Percentiles rank a stretch among this genome's conserved stretches.
These are phyloP conservation scores for Picea glauca DNA, from an alignment of 75 land plant species.

Conservation along the genomic window DNA sequence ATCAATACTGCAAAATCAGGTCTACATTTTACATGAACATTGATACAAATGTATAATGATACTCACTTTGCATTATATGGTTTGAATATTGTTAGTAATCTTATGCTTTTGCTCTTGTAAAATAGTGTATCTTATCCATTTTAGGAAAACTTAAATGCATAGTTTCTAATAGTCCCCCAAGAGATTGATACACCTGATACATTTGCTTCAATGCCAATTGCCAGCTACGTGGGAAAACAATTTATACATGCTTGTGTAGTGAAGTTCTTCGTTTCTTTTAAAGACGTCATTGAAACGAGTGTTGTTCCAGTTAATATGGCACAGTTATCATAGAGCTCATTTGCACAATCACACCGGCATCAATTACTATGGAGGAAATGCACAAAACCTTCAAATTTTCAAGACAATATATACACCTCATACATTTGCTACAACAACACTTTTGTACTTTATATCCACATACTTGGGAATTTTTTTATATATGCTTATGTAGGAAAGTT, in stretches of 20 bases:
- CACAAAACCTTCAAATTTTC: conserved; percentile 93
- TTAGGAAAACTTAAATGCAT: neutral
- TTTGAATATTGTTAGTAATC: neutral
- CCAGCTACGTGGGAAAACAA: neutral
- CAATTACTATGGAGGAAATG: conserved; percentile 82
- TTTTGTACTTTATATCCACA: neutral
- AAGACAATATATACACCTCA: too few species aligned
- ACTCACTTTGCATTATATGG: neutral
- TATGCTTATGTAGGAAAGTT: neutral
- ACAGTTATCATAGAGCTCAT: conserved; percentile 58
- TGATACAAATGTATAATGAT: neutral
- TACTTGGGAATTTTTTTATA: neutral
- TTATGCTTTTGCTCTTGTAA: neutral
- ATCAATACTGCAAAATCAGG: neutral
- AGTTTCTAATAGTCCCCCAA: conserved; percentile 16
- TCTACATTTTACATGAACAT: neutral
- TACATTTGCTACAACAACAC: neutral
- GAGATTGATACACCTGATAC: too few species aligned
- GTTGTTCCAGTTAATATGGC: neutral
- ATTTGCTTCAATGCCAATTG: neutral
- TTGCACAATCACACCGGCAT: conserved; percentile 89
- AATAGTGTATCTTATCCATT: neutral
- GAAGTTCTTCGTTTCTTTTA: conserved; percentile 4
- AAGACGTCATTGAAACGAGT: neutral
- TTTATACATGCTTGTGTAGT: neutral